Conservation (phyloP, 257 asterid genomes). For the Petunia secreta region DNA sequence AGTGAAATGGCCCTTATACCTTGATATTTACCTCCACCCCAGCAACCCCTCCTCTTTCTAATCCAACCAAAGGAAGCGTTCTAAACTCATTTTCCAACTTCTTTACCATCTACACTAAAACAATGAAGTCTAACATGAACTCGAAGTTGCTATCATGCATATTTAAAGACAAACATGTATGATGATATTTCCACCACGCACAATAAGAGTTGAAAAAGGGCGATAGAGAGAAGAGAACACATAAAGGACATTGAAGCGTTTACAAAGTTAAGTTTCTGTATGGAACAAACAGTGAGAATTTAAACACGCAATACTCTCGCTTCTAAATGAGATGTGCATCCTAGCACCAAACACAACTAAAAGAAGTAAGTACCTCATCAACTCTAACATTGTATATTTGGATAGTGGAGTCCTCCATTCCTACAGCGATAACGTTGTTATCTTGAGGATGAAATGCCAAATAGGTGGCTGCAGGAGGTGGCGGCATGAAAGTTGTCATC, state of each 20-base stretch:
- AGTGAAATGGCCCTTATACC: background rate
- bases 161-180: background rate
- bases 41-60: background rate
- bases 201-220: background rate
- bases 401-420: constrained; percentile 91
- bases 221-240: background rate
- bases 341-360: constrained; percentile 22
- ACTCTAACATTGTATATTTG: constrained; percentile 91
- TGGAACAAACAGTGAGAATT: background rate
- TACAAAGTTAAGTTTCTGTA: background rate
- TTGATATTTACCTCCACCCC: background rate
- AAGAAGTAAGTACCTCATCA: constrained; percentile 67
- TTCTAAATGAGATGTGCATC: constrained; percentile 10
- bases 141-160: background rate
- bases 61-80: background rate
- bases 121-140: background rate
- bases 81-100: background rate
- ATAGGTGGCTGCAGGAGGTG: constrained; percentile 97
- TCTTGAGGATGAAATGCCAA: constrained; percentile 96
- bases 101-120: background rate
- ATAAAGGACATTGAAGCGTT: background rate
- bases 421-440: constrained; percentile 87
- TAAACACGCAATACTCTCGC: background rate
- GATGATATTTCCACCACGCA: constrained; percentile 6
- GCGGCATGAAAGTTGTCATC: constrained; percentile 99